Percentiles rank a stretch among this genome's conserved stretches.
Evolutionary conservation across 2,329 filamentous ascomycete species (phyloP).

Genomic region (Ophiostoma triangulosporum): DNA sequence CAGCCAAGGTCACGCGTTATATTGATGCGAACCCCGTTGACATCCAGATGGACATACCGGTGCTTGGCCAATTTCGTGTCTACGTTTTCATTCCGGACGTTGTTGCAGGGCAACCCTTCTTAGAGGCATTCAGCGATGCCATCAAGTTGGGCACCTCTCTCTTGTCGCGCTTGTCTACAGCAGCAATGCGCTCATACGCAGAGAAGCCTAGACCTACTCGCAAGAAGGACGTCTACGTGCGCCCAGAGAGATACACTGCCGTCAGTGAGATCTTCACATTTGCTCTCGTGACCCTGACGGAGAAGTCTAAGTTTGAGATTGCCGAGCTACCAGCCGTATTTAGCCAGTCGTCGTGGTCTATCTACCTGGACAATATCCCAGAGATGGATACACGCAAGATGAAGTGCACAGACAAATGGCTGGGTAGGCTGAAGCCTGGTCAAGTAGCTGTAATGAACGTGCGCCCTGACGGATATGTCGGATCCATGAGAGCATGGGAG

Average conservation of each 20-base stretch:
- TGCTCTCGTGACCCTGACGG: constrained; percentile 49
- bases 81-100: constrained; percentile 57
- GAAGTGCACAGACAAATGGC: constrained; percentile 53
- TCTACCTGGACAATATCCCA: constrained; percentile 55
- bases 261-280: constrained; percentile 58
- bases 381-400: constrained; percentile 37
- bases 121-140: constrained; percentile 43
- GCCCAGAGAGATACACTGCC: constrained; percentile 55
- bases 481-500: constrained; percentile 35
- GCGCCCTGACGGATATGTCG: constrained; percentile 61
- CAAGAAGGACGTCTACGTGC: constrained; percentile 49
- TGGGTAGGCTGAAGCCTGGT: constrained; percentile 39
- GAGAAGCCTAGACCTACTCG: constrained; percentile 41
- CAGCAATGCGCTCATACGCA: constrained; percentile 47
- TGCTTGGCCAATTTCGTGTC: constrained; percentile 65
- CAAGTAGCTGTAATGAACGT: constrained; percentile 54
- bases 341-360: constrained; percentile 52
- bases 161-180: constrained; percentile 42
- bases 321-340: constrained; percentile 47
- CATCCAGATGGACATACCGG: constrained; percentile 62
- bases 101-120: constrained; percentile 36
- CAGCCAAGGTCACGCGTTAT: constrained; percentile 58
- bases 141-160: constrained; percentile 38
- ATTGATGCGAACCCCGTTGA: constrained; percentile 68
- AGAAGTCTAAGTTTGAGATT: constrained; percentile 50